Conservation (phyloP, 441 rosid genomes). For the Rhodomyrtus psidioides region DNA sequence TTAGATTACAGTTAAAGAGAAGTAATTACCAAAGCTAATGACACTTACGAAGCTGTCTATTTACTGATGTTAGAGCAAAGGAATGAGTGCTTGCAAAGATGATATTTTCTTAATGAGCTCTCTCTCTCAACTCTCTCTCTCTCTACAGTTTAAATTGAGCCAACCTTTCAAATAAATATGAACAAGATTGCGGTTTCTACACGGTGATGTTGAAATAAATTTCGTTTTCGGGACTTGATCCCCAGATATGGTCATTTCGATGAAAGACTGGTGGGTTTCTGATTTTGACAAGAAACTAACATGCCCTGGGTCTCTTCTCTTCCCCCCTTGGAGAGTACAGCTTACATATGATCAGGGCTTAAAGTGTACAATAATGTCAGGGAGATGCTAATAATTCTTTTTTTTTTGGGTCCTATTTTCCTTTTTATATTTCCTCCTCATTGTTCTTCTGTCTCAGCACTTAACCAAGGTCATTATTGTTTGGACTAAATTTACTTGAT, state of each 20-base stretch:
- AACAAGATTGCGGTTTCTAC: conserved; percentile 23
- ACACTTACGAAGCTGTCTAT: neutral
- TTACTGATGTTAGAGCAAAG: neutral
- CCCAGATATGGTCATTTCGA: conserved; percentile 21
- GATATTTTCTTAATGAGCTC: neutral
- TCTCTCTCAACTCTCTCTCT: neutral
- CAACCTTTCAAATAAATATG: neutral
- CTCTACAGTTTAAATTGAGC: neutral
- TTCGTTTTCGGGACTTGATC: conserved; percentile 22
- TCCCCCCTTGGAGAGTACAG: neutral
- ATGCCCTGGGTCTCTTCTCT: conserved; percentile 7
- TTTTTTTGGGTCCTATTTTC: neutral
- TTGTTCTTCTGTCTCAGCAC: neutral
- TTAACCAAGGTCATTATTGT: neutral
- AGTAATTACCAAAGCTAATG: neutral
- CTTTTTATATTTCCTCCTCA: neutral
- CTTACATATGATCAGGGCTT: neutral
- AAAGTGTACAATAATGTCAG: neutral
- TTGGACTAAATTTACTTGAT: neutral
- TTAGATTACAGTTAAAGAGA: neutral
- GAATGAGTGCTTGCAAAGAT: neutral
- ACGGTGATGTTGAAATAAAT: conserved; percentile 26
- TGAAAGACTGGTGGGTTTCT: conserved; percentile 28
- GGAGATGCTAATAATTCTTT: neutral
- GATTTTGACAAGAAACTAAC: conserved; percentile 80